Percentiles rank a stretch among this genome's conserved stretches.
phyloP scores from a whole-genome alignment of 305 asterid species.

The Fraxinus xanthoxyloides region DNA sequence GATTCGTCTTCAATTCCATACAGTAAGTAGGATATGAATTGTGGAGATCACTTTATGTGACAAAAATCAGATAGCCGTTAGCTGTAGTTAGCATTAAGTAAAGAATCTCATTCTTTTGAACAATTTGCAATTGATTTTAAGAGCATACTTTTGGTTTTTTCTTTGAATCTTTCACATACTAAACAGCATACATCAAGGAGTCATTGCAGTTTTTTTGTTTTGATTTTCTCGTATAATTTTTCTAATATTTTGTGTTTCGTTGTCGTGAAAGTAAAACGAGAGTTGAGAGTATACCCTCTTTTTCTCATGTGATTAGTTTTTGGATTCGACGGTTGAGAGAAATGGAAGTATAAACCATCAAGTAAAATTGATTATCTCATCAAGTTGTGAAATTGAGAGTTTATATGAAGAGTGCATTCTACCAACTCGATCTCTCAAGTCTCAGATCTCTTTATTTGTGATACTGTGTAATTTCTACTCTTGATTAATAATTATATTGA shows the following conservation, averaged over 20 bases:
- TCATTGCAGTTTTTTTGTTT: not conserved
- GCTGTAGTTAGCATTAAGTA: not conserved
- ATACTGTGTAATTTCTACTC: too few relatives aligned
- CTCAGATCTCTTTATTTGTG: not conserved
- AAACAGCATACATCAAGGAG: not conserved
- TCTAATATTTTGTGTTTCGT: too few relatives aligned
- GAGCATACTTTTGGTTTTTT: not conserved
- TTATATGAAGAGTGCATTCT: too few relatives aligned
- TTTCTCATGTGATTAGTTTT: not conserved
- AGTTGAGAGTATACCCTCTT: not conserved
- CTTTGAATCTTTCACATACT: not conserved
- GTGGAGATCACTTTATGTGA: slow-evolving; percentile 20
- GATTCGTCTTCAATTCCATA: not conserved
- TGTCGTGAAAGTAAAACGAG: not conserved
- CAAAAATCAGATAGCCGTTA: not conserved
- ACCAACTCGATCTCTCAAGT: not conserved
- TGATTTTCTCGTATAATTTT: too few relatives aligned
- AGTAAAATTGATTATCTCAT: too few relatives aligned
- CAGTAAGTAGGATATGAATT: slow-evolving; percentile 13
- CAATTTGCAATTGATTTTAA: not conserved
- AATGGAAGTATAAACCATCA: not conserved
- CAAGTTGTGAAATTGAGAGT: too few relatives aligned
- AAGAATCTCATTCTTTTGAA: not conserved
- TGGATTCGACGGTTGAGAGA: not conserved
- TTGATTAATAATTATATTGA: too few relatives aligned